Base-by-base conservation (phyloP, 331 rosid species). In the Acacia pycnantha region DNA sequence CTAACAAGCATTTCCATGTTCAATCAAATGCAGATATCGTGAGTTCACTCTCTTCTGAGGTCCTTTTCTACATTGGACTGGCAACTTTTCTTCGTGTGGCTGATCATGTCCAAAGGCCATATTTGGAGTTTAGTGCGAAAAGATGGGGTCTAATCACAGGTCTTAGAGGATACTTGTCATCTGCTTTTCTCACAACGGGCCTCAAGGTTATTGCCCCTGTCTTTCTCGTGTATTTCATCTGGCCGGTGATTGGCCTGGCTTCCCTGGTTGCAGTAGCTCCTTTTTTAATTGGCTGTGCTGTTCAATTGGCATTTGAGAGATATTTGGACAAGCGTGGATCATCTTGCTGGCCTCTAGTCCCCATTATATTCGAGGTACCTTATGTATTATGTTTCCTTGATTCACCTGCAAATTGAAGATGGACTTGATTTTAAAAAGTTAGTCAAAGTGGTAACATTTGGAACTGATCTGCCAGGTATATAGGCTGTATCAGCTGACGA, bases 101-200 rank as follows among this genome's bases (percentile, higher is more conserved):
- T 8, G 97, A 93, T 66, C 86, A 40, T 22, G 95, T 95, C 69
- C 98, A 93, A 86, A 93, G 85, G 86, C 99, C 98, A 16, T 95
- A 92, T 88, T 82, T 95, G 82, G 84, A 92, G 74, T 95, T 86
- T 90, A 95, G 97, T 83, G 1, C 99, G 24, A 95, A 89, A 86
- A 93, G 95, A 80, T 95, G 99, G 99, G 87, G 98, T 83, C 95
- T 95, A 81, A 91, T 95, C 74, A 95, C 98, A 29, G 98, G 98
- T 84, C 92, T 95, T 68, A 91, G 86, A 84, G 99, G 99, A 79
- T 93, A 93, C 88, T 65, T 95, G 78, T 48, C 83, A 70, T 79
- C 97, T 19, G 91, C 92, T 44, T 88, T 91, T 79, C 70, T 92
- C 73, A 86, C 95, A 50, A 78, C 44, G 62, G 97, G 97, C 48